Conservation (phyloP, 345 rosid species). For the Punica granatum region DNA sequence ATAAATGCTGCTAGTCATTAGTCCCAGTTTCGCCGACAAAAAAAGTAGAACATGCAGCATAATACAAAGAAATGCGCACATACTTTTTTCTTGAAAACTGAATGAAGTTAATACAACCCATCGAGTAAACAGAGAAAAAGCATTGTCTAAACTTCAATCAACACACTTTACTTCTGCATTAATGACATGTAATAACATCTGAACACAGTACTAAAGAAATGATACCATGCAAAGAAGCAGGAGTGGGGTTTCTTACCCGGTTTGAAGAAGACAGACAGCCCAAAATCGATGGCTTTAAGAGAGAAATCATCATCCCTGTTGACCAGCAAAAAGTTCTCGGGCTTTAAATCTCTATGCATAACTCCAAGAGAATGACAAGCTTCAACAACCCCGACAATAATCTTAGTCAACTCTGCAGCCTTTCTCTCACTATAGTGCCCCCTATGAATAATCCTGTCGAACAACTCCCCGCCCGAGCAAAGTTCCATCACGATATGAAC, state of each 20-base stretch:
- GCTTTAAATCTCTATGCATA: conserved; percentile 98
- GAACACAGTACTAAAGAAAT: neutral
- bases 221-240: neutral
- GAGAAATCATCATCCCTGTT: conserved; percentile 97
- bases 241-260: conserved; percentile 40
- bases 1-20: neutral
- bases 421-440: conserved; percentile 97
- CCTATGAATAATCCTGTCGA: conserved; percentile 89
- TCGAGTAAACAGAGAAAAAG: neutral
- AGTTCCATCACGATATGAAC: conserved; percentile 54
- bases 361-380: conserved; percentile 97
- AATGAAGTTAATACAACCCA: neutral
- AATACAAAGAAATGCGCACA: neutral
- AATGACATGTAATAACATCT: neutral
- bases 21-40: neutral
- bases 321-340: conserved; percentile 90
- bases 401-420: conserved; percentile 89
- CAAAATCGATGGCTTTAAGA: conserved; percentile 97
- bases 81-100: neutral
- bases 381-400: conserved; percentile 92
- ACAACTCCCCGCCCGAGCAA: conserved; percentile 87
- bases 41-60: neutral
- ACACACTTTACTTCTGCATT: neutral
- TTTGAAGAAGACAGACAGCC: conserved; percentile 93
- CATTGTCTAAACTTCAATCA: neutral